Conservation (phyloP, 73 alveolate species). For the Uronychia binucleata region DNA sequence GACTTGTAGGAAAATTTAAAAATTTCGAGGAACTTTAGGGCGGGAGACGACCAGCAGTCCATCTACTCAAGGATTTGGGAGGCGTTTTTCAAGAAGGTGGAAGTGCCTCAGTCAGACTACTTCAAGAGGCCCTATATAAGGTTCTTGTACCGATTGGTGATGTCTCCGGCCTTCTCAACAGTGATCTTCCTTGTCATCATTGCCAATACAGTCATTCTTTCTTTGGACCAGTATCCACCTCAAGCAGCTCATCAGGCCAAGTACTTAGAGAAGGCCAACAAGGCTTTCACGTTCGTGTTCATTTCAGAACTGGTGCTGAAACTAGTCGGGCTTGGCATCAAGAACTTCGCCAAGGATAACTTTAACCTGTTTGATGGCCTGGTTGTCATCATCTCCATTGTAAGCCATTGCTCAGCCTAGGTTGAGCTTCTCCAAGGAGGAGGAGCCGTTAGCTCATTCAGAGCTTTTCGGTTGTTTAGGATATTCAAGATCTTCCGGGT, state of each 20-base stretch:
- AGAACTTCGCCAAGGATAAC: conserved; percentile 56
- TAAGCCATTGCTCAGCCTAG: conserved; percentile 19
- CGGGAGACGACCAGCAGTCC: neutral
- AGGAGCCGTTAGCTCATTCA: conserved; percentile 60
- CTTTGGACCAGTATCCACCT: conserved; percentile 61
- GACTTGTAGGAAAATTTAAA: neutral
- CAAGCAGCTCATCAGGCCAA: conserved; percentile 13
- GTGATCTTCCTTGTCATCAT: conserved; percentile 15
- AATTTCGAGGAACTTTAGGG: neutral
- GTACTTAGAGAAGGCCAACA: conserved; percentile 7
- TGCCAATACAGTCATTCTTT: conserved; percentile 44
- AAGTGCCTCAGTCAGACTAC: neutral
- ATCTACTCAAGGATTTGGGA: neutral
- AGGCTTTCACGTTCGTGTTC: conserved; percentile 23
- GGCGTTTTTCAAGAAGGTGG: neutral
- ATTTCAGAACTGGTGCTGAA: conserved; percentile 57
- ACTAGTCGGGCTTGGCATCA: conserved; percentile 61
- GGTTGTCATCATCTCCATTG: conserved; percentile 45
- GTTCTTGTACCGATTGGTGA: neutral
- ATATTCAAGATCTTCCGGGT: conserved; percentile 27
- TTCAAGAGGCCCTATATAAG: neutral
- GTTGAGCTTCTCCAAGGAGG: conserved; percentile 24
- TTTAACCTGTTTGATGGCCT: conserved; percentile 68
- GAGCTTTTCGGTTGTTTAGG: conserved; percentile 64
- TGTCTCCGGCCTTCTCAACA: neutral